phyloP scores from a whole-genome alignment of 106 monocot species.

The Posidonia australis region DNA sequence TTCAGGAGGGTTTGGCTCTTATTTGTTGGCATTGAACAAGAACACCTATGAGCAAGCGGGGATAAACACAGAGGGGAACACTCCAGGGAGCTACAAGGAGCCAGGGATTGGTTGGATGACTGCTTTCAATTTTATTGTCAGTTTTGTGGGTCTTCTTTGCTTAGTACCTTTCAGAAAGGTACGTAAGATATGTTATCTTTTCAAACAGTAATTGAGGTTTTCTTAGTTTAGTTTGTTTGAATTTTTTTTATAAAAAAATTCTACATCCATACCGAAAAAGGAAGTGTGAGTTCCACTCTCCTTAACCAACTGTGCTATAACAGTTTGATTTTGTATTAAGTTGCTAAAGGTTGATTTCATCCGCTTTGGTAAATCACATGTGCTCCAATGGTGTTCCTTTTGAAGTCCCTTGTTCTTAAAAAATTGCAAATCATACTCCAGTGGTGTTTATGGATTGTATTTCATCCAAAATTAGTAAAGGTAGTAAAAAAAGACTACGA shows the following conservation, averaged over 20 bases:
- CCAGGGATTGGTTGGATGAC: constrained; percentile 93
- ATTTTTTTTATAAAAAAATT: too few species aligned
- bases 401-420: neutral
- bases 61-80: constrained; percentile 69
- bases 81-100: constrained; percentile 93
- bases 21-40: constrained; percentile 76
- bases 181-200: neutral
- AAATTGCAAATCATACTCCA: too few species aligned
- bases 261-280: too few species aligned
- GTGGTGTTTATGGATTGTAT: too few species aligned
- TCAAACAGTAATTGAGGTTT: too few species aligned
- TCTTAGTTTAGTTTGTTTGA: too few species aligned
- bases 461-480: too few species aligned
- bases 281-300: too few species aligned
- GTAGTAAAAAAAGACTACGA: too few species aligned
- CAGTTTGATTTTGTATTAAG: too few species aligned
- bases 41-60: constrained; percentile 86
- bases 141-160: constrained; percentile 77
- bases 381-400: neutral
- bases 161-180: constrained; percentile 97
- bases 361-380: too few species aligned
- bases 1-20: constrained; percentile 93
- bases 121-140: constrained; percentile 64
- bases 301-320: too few species aligned
- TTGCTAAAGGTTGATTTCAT: neutral